These are phyloP conservation scores for Silene coronaria DNA, from an alignment of 179 eudicot species.

Conservation along the genomic window DNA sequence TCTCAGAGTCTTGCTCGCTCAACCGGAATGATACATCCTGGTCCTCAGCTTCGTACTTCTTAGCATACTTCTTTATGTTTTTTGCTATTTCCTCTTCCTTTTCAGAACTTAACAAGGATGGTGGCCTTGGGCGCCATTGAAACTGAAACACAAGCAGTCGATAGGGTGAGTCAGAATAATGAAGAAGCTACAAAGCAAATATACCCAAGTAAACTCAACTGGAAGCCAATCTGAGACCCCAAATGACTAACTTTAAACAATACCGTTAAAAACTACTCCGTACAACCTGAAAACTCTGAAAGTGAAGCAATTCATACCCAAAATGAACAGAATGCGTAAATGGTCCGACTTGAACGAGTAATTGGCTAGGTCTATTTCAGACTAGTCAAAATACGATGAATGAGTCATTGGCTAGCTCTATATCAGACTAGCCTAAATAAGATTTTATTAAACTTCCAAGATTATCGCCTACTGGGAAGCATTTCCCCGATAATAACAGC, in stretches of 20 bases:
- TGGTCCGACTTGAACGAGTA: neutral
- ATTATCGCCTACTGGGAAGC: no score
- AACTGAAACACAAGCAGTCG: conserved; percentile 35
- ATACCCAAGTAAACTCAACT: no score
- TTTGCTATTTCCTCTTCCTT: conserved; percentile 82
- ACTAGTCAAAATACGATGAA: neutral
- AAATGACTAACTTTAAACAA: neutral
- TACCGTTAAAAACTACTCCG: no score
- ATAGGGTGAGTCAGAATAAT: no score
- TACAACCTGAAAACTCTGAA: neutral
- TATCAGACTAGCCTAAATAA: no score
- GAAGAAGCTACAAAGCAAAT: no score
- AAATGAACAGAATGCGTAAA: neutral
- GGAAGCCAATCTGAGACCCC: neutral
- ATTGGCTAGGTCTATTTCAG: neutral
- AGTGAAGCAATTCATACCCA: neutral
- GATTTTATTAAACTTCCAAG: no score
- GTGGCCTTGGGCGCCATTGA: conserved; percentile 81
- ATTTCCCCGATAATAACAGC: neutral
- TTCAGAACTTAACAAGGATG: conserved; percentile 59
- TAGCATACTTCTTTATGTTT: conserved; percentile 72
- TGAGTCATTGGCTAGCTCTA: no score
- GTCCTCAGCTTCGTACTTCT: conserved; percentile 78
- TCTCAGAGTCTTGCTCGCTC: conserved; percentile 85
- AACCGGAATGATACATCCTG: conserved; percentile 68